Conservation (phyloP, 768 basidiomycete species). For the Amanita subjunquillea region DNA sequence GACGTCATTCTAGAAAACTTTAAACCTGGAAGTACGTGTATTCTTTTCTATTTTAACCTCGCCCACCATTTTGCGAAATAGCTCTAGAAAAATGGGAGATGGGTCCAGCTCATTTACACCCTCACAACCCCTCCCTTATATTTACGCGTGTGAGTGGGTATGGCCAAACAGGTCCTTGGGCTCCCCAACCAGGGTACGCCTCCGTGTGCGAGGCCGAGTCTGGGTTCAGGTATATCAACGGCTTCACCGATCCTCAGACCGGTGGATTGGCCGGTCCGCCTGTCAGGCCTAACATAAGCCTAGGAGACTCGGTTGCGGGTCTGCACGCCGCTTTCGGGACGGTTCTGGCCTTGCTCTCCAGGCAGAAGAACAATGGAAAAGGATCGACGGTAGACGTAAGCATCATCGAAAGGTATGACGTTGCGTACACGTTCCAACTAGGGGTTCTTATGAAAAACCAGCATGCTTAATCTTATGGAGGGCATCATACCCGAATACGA, state of each 20-base stretch:
- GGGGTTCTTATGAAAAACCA: conserved; percentile 12
- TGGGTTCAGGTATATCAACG: conserved; percentile 67
- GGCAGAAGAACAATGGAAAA: conserved; percentile 26
- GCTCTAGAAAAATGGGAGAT: conserved; percentile 65
- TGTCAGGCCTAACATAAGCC: conserved; percentile 60
- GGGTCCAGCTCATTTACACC: conserved; percentile 46
- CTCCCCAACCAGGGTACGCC: conserved; percentile 58
- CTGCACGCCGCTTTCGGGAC: conserved; percentile 69
- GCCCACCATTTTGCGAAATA: conserved; percentile 13
- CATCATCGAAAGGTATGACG: conserved; percentile 55
- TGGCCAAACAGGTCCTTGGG: conserved; percentile 69
- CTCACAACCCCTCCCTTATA: conserved; percentile 79
- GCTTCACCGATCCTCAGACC: conserved; percentile 43
- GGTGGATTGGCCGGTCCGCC: conserved; percentile 50
- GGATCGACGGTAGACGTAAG: conserved; percentile 66
- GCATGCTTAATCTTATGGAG: conserved; percentile 72
- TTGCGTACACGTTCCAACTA: neutral
- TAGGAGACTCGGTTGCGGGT: conserved; percentile 65
- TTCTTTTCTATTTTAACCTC: neutral
- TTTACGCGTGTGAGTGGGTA: conserved; percentile 82
- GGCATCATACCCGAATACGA: conserved; percentile 70
- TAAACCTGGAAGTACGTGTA: conserved; percentile 57
- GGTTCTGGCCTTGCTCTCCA: conserved; percentile 47
- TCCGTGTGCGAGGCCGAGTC: conserved; percentile 72
- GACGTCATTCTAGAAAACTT: conserved; percentile 68